Evolutionary conservation across 495 filamentous ascomycete genomes (phyloP).

Genomic region (Geopyxis carbonaria): DNA sequence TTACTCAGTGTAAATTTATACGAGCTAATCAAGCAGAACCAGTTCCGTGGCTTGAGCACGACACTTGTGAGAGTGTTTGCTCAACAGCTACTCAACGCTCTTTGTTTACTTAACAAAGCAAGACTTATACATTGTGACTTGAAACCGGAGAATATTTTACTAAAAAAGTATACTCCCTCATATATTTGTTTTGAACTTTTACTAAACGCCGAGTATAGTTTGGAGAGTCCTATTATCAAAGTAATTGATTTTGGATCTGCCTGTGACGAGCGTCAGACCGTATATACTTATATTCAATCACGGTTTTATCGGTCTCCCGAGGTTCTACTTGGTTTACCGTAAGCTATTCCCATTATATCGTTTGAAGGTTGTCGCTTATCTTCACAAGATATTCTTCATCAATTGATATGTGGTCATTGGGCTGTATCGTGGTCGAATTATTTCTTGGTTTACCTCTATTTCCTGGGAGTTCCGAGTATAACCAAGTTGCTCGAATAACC

Average conservation of each 20-base stretch:
- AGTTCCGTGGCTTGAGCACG: slow-evolving; percentile 93
- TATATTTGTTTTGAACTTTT: background rate
- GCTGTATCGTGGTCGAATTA: slow-evolving; percentile 95
- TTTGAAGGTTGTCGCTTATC: slow-evolving; percentile 9
- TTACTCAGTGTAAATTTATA: slow-evolving; percentile 95
- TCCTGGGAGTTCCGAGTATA: slow-evolving; percentile 97
- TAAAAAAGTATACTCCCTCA: slow-evolving; percentile 56
- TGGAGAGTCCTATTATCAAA: slow-evolving; percentile 99
- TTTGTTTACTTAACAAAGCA: slow-evolving; percentile 89
- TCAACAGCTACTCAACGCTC: slow-evolving; percentile 82
- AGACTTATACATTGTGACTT: slow-evolving; percentile 95
- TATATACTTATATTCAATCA: slow-evolving; percentile 99
- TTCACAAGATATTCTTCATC: slow-evolving; percentile 71
- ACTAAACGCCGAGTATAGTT: slow-evolving; percentile 29
- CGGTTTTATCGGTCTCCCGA: slow-evolving; percentile 96
- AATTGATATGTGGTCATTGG: slow-evolving; percentile 99
- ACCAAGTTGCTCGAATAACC: slow-evolving; percentile 90
- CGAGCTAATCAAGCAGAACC: slow-evolving; percentile 98
- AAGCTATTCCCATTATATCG: slow-evolving; percentile 23
- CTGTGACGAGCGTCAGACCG: slow-evolving; percentile 94
- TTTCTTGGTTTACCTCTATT: slow-evolving; percentile 92
- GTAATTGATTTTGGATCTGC: slow-evolving; percentile 99
- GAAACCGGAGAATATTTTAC: slow-evolving; percentile 94
- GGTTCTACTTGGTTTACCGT: slow-evolving; percentile 79
- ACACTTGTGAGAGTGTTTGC: slow-evolving; percentile 97